Evolutionary conservation across 768 basidiomycete genomes (phyloP), one percentile per base, ranked within the genome.

Genomic region (Naganishia randhawae): DNA sequence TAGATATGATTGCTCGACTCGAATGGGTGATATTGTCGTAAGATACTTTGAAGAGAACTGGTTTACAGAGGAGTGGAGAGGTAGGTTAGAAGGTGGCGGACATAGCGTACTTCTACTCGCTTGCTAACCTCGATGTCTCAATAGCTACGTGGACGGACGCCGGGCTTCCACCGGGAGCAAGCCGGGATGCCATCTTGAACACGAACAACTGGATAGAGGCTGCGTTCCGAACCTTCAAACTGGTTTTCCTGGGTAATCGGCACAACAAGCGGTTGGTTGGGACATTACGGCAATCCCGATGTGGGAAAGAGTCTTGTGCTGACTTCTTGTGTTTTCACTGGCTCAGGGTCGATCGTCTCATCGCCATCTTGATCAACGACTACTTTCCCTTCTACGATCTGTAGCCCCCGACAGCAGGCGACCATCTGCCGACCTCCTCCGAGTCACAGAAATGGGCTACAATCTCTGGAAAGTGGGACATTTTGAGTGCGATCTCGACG

Each of bases 191-290:
- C 22, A 8, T 31, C 6, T 27, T 53, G 6, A 53, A 53, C 51
- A 53, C 51, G 51, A 53, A 53, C 27, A 53, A 53, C 31, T 53
- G 27, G 22, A 53, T 53, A 27, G 51, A 53, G 31, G 4, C 51
- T 14, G 51, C 51, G 9, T 53, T 53, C 17, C n/a, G 29, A 5
- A 31, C 27, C 8, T 53, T 53, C 27, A 53, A 53, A 31, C 13
- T 31, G 9, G 51, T 53, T 4, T 53, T 53, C 51, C 29, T 53
- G 13, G 25, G 51, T 4, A 17, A 17, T 4, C 16, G 51, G 13
- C 4, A 53, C 4, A 53, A 53, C 51, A 53, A 31, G 51, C n/a
- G 51, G 51, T 53, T 4, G 10, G 51, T 31, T 8, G 8, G 10
- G 41, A 10, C 41, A 19, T 27, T 7, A 50, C n/a, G 19, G 8